Percentiles rank a stretch among this genome's conserved stretches.
These are phyloP conservation scores for Kodamaea arcana DNA, from an alignment of 1,139 yeast genomes.

Conservation along the genomic window DNA sequence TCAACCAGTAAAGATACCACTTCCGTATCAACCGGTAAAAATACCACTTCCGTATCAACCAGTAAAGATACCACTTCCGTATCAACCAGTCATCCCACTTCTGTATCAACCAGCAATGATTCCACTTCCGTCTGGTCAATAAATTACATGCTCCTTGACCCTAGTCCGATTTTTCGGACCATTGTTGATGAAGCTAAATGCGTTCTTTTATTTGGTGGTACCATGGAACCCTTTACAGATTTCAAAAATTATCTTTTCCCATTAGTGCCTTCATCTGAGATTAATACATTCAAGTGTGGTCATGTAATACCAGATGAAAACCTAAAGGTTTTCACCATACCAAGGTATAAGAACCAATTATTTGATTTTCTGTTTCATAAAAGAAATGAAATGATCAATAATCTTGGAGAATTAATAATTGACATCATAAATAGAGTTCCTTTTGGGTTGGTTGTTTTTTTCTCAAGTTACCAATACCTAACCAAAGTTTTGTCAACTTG, in stretches of 20 bases:
- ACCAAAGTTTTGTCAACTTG: slow-evolving; percentile 48
- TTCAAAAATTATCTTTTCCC: slow-evolving; percentile 67
- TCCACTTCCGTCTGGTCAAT: slow-evolving; percentile 26
- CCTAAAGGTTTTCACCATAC: slow-evolving; percentile 56
- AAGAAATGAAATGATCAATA: slow-evolving; percentile 52
- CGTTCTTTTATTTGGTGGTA: slow-evolving; percentile 87
- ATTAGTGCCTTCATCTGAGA: slow-evolving; percentile 31
- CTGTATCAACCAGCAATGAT: slow-evolving; percentile 7
- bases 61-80: background rate
- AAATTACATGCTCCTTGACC: slow-evolving; percentile 76
- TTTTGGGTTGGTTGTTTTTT: slow-evolving; percentile 72
- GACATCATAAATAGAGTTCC: slow-evolving; percentile 52
- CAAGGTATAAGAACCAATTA: slow-evolving; percentile 15
- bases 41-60: background rate
- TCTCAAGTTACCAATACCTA: slow-evolving; percentile 80
- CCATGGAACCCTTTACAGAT: slow-evolving; percentile 88
- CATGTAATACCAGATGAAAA: slow-evolving; percentile 78
- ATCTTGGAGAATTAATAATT: slow-evolving; percentile 50
- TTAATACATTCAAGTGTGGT: slow-evolving; percentile 67
- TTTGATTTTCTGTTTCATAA: slow-evolving; percentile 71
- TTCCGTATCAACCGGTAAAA: background rate
- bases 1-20: background rate
- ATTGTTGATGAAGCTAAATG: slow-evolving; percentile 65
- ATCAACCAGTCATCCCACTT: background rate
- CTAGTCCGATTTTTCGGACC: slow-evolving; percentile 65